phyloP scores from a whole-genome alignment of 2,329 filamentous ascomycete genomes.

The Penicillium freii region DNA sequence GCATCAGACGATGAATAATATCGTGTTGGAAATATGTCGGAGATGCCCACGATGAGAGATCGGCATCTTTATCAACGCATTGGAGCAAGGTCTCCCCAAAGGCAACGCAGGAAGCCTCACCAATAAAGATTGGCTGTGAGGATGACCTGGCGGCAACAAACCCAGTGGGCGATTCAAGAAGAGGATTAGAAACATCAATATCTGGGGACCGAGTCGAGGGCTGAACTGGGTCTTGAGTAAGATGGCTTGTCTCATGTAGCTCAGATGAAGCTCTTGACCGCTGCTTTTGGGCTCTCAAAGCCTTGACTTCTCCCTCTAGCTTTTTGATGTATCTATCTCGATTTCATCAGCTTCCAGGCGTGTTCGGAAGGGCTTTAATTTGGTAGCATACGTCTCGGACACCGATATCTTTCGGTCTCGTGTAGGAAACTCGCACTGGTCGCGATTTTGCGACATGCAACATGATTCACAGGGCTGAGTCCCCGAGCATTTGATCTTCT shows the following conservation, averaged over 20 bases:
- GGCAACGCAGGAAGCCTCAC: neutral
- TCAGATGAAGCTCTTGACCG: neutral
- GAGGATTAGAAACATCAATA: neutral
- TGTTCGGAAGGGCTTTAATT: neutral
- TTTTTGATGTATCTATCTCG: neutral
- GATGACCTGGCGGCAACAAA: neutral
- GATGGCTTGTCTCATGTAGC: neutral
- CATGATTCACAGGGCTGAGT: constrained; percentile 37
- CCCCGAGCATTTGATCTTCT: constrained; percentile 43
- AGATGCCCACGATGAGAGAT: neutral
- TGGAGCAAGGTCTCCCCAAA: neutral
- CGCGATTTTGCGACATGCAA: constrained; percentile 19
- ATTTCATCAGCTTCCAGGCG: neutral
- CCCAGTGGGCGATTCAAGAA: neutral
- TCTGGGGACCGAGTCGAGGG: neutral
- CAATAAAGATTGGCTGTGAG: neutral
- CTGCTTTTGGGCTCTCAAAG: neutral
- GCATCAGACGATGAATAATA: neutral
- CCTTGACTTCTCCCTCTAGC: neutral
- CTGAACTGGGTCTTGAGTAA: neutral
- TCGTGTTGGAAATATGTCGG: neutral
- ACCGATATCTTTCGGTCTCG: neutral
- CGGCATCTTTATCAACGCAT: neutral
- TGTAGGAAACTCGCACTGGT: neutral
- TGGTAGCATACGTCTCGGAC: neutral